Percentiles rank a stretch among this genome's conserved stretches.
Conservation (phyloP, 768 basidiomycete species). For the Megacollybia marginata region DNA sequence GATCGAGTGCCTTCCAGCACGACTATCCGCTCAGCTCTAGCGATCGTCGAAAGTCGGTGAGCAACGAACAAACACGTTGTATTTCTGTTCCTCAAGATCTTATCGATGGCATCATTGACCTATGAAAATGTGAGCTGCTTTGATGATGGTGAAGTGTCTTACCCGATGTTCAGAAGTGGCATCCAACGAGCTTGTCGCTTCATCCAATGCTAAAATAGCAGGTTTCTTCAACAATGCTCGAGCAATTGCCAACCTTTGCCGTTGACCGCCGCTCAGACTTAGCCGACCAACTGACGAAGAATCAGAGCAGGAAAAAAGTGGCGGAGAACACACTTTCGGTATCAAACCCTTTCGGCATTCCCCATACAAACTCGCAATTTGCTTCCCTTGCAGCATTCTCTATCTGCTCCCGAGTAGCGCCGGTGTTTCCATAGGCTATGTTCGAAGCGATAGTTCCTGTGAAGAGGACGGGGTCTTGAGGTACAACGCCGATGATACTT, state of each 20-base stretch:
- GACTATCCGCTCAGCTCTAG: conserved; percentile 82
- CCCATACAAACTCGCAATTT: conserved; percentile 95
- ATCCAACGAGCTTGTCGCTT: conserved; percentile 85
- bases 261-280: conserved; percentile 72
- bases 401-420: conserved; percentile 74
- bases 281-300: conserved; percentile 49
- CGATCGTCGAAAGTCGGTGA: conserved; percentile 85
- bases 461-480: conserved; percentile 89
- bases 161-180: conserved; percentile 83
- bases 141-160: conserved; percentile 9
- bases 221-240: conserved; percentile 88
- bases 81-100: conserved; percentile 68
- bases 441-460: conserved; percentile 93
- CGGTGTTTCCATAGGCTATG: conserved; percentile 79
- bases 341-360: conserved; percentile 90
- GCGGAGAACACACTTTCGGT: conserved; percentile 62
- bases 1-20: conserved; percentile 72
- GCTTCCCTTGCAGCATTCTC: conserved; percentile 85
- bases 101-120: conserved; percentile 90
- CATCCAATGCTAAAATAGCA: conserved; percentile 80
- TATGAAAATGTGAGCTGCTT: conserved; percentile 10
- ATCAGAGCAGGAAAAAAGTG: background rate
- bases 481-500: conserved; percentile 84
- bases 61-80: conserved; percentile 89
- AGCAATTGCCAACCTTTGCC: conserved; percentile 77